These are phyloP conservation scores for Globisporangium paroecandrum DNA, from an alignment of 352 stramenopile species.

Conservation along the genomic window DNA sequence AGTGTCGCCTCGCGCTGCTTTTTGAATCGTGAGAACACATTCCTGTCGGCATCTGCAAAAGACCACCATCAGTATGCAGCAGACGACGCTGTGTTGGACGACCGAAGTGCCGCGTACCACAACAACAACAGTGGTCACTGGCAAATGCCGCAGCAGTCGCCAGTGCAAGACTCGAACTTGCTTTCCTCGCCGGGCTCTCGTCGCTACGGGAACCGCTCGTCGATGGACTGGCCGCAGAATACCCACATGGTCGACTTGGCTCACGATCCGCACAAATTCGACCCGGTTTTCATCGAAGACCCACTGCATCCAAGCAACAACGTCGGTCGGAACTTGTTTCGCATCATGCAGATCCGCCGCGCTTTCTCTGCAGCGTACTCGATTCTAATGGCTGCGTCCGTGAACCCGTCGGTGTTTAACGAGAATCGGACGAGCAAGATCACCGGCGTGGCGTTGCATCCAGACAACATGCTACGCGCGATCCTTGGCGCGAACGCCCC, in stretches of 20 bases:
- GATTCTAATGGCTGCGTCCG: constrained; percentile 59
- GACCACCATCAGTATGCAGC: constrained; percentile 45
- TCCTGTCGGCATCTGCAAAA: constrained; percentile 19
- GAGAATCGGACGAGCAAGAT: constrained; percentile 58
- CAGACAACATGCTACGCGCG: constrained; percentile 73
- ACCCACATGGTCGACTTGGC: constrained; percentile 46
- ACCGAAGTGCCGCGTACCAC: constrained; percentile 28
- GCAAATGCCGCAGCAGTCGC: constrained; percentile 48
- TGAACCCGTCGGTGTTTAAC: constrained; percentile 45
- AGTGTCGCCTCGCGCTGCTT: constrained; percentile 83
- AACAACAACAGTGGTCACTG: constrained; percentile 54
- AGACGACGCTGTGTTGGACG: constrained; percentile 48
- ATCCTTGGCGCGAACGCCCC: constrained; percentile 58
- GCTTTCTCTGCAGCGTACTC: constrained; percentile 73
- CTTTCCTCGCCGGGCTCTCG: constrained; percentile 56
- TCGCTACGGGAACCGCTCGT: constrained; percentile 67
- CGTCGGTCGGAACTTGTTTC: constrained; percentile 94
- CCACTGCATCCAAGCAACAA: constrained; percentile 93
- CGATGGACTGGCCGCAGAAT: constrained; percentile 50
- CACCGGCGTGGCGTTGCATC: constrained; percentile 66
- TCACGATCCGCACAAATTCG: constrained; percentile 89
- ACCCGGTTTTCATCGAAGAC: constrained; percentile 95
- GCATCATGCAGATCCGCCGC: constrained; percentile 89
- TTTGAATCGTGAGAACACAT: constrained; percentile 68
- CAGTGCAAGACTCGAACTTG: constrained; percentile 49